A percentile compares a stretch with the other conserved stretches of the same genome.
phyloP scores from a whole-genome alignment of 140 eudicot species.

The Stevia rebaudiana region DNA sequence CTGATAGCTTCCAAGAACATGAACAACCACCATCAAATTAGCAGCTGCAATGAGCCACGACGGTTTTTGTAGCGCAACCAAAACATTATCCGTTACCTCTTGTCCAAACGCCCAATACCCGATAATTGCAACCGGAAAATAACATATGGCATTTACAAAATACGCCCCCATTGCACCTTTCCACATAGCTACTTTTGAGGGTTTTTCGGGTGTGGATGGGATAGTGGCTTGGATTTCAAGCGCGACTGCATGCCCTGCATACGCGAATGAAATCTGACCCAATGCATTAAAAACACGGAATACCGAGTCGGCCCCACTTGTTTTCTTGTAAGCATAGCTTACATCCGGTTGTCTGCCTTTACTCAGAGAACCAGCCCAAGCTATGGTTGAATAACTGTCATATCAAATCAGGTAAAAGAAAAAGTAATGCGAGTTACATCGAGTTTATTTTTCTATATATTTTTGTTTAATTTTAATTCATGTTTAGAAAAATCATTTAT shows the following conservation, averaged over 20 bases:
- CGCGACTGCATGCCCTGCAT: slow-evolving; percentile 86
- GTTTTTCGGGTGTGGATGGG: slow-evolving; percentile 81
- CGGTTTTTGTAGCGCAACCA: slow-evolving; percentile 68
- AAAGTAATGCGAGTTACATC: neutral
- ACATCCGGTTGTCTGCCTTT: slow-evolving; percentile 58
- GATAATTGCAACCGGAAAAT: slow-evolving; percentile 79
- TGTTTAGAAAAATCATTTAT: too few relatives aligned
- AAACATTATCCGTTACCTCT: slow-evolving; percentile 80
- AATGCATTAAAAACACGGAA: slow-evolving; percentile 76
- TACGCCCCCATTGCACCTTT: slow-evolving; percentile 83
- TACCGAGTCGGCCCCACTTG: slow-evolving; percentile 50
- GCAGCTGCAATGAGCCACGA: slow-evolving; percentile 94
- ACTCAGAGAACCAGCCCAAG: slow-evolving; percentile 82
- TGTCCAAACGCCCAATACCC: slow-evolving; percentile 95
- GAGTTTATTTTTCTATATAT: neutral
- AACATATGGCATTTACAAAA: slow-evolving; percentile 66
- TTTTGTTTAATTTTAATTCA: too few relatives aligned
- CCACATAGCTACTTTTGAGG: slow-evolving; percentile 84
- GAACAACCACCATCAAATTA: slow-evolving; percentile 86
- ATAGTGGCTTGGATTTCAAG: slow-evolving; percentile 94
- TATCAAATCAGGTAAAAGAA: neutral
- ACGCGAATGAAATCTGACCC: slow-evolving; percentile 84
- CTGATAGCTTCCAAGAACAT: slow-evolving; percentile 98
- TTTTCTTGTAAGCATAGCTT: slow-evolving; percentile 67
- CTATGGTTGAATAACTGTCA: slow-evolving; percentile 85